Conservation (phyloP, 2,329 filamentous ascomycete genomes). For the Fusarium compactum region DNA sequence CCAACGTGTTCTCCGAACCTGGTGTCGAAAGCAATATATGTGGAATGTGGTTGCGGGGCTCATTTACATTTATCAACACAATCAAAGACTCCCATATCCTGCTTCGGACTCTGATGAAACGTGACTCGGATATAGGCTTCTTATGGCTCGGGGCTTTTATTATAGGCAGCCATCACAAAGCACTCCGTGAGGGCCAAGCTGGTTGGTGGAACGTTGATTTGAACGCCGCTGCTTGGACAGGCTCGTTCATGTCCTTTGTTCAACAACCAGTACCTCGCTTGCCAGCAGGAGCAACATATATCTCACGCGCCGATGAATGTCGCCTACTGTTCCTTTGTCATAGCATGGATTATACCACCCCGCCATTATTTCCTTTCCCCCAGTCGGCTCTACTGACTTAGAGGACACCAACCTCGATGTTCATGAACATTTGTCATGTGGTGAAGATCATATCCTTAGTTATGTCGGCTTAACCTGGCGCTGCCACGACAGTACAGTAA, state of each 20-base stretch:
- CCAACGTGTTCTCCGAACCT: fast-evolving
- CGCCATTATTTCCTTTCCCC: conserved; percentile 37
- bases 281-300: not conserved
- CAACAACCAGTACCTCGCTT: conserved; percentile 11
- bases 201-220: conserved; percentile 36
- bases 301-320: conserved; percentile 40
- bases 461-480: conserved; percentile 17
- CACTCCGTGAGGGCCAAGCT: conserved; percentile 16
- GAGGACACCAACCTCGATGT: conserved; percentile 37
- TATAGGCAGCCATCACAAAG: conserved; percentile 6
- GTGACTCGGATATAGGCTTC: not conserved
- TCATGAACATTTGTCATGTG: conserved; percentile 25
- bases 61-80: fast-evolving
- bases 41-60: not conserved
- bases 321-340: conserved; percentile 35
- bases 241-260: conserved; percentile 29
- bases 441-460: conserved; percentile 4
- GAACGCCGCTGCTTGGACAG: conserved; percentile 35
- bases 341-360: conserved; percentile 5
- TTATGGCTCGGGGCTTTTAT: conserved; percentile 42
- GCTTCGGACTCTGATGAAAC: fast-evolving
- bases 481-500: not conserved
- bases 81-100: fast-evolving
- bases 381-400: conserved; percentile 33
- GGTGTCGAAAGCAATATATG: not conserved